Conservation (phyloP, 1,284 basidiomycete species). For the Austroboletus niveus region DNA sequence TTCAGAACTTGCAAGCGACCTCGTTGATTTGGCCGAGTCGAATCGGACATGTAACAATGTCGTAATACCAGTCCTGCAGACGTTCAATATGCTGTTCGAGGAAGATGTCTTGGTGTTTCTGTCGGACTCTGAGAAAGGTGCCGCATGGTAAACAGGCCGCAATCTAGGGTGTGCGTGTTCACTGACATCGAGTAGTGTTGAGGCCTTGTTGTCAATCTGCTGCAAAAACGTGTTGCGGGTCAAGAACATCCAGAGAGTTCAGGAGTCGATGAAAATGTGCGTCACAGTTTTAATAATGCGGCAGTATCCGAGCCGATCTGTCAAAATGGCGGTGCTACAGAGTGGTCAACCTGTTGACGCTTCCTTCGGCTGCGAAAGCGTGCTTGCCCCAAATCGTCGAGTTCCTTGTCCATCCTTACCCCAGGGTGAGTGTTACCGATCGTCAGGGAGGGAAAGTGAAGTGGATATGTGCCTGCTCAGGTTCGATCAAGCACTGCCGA, state of each 20-base stretch:
- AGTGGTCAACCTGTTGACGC: constrained; percentile 58
- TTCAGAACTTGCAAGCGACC: constrained; percentile 50
- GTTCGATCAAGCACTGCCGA: constrained; percentile 80
- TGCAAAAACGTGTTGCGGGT: constrained; percentile 61
- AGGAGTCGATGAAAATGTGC: constrained; percentile 80
- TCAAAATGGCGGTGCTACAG: constrained; percentile 38
- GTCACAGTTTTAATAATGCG: constrained; percentile 25
- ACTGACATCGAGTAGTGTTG: constrained; percentile 37
- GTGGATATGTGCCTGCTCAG: constrained; percentile 38
- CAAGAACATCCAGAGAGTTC: constrained; percentile 78
- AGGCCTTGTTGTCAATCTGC: constrained; percentile 49
- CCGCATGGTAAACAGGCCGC: constrained; percentile 45
- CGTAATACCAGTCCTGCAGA: constrained; percentile 77
- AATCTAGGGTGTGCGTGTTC: constrained; percentile 14
- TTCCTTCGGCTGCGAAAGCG: constrained; percentile 42
- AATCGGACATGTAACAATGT: constrained; percentile 64
- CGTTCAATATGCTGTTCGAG: constrained; percentile 70
- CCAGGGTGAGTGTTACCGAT: constrained; percentile 53
- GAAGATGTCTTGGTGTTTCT: constrained; percentile 54
- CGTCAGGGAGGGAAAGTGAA: constrained; percentile 8
- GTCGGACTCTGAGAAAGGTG: constrained; percentile 43
- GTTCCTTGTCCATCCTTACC: constrained; percentile 77
- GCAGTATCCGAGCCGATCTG: constrained; percentile 10
- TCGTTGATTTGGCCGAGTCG: constrained; percentile 50
- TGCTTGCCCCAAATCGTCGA: constrained; percentile 48